A percentile compares a stretch with the other conserved stretches of the same genome.
These are phyloP conservation scores for Ogataea neopini DNA, from an alignment of 805 yeast genomes.

Conservation along the genomic window DNA sequence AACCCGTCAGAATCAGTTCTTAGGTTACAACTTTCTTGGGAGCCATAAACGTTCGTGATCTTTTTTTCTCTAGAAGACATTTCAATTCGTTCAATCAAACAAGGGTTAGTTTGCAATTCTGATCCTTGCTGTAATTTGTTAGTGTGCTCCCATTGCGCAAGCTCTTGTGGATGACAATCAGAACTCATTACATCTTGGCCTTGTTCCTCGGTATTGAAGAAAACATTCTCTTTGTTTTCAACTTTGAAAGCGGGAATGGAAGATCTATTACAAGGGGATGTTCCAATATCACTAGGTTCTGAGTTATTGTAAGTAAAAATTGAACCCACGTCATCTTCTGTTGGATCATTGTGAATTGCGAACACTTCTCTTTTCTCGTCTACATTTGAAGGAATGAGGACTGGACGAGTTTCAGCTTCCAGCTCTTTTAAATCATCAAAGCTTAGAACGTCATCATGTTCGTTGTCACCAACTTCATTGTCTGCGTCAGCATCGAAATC, in stretches of 20 bases:
- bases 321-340: slow-evolving; percentile 4
- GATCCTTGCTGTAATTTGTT: neutral
- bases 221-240: slow-evolving; percentile 1
- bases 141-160: neutral
- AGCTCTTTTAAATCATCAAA: slow-evolving; percentile 1
- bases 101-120: neutral
- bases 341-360: slow-evolving; percentile 4
- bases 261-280: neutral
- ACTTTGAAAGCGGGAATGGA: neutral
- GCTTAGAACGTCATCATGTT: neutral
- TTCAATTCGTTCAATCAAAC: neutral
- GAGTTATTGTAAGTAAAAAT: slow-evolving; percentile 2
- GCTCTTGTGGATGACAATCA: neutral
- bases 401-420: neutral
- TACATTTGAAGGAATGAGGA: neutral
- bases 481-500: slow-evolving; percentile 13
- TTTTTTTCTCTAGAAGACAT: neutral
- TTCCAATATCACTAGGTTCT: neutral
- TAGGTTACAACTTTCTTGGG: neutral
- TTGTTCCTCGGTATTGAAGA: neutral
- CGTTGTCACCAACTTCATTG: slow-evolving; percentile 6
- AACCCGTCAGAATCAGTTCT: slow-evolving; percentile 1
- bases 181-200: neutral
- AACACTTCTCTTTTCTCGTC: neutral
- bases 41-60: neutral